A percentile compares a stretch with the other conserved stretches of the same genome.
Conservation (phyloP, 2,329 filamentous ascomycete species). For the Exophiala dermatitidis region DNA sequence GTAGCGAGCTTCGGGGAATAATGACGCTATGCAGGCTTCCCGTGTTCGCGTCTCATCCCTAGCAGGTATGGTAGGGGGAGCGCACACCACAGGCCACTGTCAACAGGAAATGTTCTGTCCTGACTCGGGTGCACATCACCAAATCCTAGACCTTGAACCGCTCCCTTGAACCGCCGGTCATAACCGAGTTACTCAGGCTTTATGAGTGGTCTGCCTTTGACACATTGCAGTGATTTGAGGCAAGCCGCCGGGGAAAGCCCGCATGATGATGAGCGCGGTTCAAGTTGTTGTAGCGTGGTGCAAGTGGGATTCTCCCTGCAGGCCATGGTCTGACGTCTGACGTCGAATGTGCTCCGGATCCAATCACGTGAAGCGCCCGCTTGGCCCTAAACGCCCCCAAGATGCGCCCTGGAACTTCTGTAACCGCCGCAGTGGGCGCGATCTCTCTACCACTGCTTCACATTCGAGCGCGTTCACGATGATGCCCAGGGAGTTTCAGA, state of each 20-base stretch:
- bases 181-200: conserved; percentile 1
- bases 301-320: background rate
- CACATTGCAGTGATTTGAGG: background rate
- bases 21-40: no score
- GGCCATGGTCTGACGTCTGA: no score
- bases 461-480: conserved; percentile 13
- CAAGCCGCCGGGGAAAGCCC: background rate
- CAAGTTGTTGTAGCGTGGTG: background rate
- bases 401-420: background rate
- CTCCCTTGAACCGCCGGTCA: conserved; percentile 6
- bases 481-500: conserved; percentile 19
- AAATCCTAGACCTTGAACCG: background rate
- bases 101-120: no score
- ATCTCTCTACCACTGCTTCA: conserved; percentile 15
- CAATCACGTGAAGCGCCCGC: conserved; percentile 3
- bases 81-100: no score
- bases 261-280: background rate
- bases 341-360: no score
- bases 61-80: no score
- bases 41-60: no score
- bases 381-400: background rate
- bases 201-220: background rate
- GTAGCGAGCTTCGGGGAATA: no score
- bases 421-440: conserved; percentile 14
- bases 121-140: background rate